A percentile compares a stretch with the other conserved stretches of the same genome.
phyloP scores from a whole-genome alignment of 1,284 basidiomycete genomes.

The Ceratobasidium theobromae region DNA sequence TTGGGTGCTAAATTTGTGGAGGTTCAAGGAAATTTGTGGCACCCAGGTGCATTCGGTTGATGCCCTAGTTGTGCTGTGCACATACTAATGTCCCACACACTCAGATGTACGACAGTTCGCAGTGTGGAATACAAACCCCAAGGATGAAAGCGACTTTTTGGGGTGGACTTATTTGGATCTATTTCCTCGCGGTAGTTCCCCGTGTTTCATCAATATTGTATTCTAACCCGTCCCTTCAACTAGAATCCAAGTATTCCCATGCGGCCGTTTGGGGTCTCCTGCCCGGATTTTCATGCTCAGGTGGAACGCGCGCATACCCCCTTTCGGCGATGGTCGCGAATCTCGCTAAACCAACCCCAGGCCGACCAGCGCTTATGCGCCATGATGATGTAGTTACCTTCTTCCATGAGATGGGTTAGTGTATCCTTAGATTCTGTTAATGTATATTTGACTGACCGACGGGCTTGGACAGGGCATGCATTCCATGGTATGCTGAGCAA shows the following conservation, averaged over 20 bases:
- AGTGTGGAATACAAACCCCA: constrained; percentile 76
- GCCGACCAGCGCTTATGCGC: constrained; percentile 78
- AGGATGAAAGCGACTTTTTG: constrained; percentile 66
- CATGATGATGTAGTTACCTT: constrained; percentile 60
- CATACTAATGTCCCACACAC: neutral
- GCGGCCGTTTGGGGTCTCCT: constrained; percentile 81
- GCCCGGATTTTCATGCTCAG: constrained; percentile 56
- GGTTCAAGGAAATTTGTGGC: constrained; percentile 65
- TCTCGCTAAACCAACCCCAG: constrained; percentile 76
- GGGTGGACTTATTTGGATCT: constrained; percentile 85
- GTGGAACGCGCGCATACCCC: constrained; percentile 68
- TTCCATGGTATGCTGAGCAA: constrained; percentile 78
- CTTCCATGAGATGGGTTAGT: constrained; percentile 42
- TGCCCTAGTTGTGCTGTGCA: neutral
- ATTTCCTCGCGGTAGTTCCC: constrained; percentile 69
- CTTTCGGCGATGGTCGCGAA: constrained; percentile 83
- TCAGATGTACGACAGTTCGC: constrained; percentile 75
- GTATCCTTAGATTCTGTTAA: neutral
- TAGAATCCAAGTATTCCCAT: constrained; percentile 81
- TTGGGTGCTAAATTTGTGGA: constrained; percentile 72
- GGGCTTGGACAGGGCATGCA: constrained; percentile 85
- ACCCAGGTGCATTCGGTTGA: constrained; percentile 63
- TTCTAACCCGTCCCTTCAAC: neutral
- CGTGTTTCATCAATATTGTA: neutral
- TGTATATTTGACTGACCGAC: constrained; percentile 50